These are phyloP conservation scores for Endotrypanum monterogeii DNA, from an alignment of 208 protist genomes.

Conservation along the genomic window DNA sequence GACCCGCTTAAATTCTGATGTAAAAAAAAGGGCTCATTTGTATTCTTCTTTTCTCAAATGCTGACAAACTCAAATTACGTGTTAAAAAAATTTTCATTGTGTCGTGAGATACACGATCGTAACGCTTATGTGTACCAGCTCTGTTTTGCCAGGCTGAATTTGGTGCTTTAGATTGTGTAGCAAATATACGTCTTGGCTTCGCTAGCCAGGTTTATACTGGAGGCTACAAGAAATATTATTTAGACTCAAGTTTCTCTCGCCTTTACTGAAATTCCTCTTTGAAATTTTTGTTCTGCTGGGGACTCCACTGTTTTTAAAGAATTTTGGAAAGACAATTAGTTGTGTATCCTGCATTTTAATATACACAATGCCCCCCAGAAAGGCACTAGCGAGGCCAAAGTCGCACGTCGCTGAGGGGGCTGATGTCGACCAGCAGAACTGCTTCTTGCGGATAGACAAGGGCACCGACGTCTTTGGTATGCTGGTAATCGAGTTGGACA, in stretches of 20 bases:
- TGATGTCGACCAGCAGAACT: slow-evolving; percentile 30
- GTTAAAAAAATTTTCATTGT: background rate
- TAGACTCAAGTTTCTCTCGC: background rate
- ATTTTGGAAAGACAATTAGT: background rate
- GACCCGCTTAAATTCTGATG: slow-evolving; percentile 80
- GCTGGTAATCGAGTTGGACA: slow-evolving; percentile 33
- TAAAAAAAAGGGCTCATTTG: slow-evolving; percentile 5
- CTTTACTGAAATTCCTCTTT: background rate
- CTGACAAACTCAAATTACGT: background rate
- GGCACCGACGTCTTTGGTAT: slow-evolving; percentile 24
- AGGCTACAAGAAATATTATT: background rate
- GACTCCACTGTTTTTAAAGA: background rate
- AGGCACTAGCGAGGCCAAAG: slow-evolving; percentile 21
- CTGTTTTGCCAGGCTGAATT: background rate
- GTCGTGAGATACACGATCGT: background rate
- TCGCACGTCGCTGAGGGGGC: slow-evolving; percentile 17
- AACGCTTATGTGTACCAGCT: background rate
- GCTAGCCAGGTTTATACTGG: background rate
- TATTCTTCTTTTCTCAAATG: background rate
- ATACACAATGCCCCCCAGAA: slow-evolving; percentile 10
- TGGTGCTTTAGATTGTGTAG: background rate
- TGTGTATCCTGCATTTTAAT: background rate
- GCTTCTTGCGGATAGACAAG: slow-evolving; percentile 30
- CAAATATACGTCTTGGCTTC: background rate
- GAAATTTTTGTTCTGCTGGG: background rate